A percentile compares a stretch with the other conserved stretches of the same genome.
phyloP scores from a whole-genome alignment of 2,329 filamentous ascomycete genomes.

The Colletotrichum sp. region DNA sequence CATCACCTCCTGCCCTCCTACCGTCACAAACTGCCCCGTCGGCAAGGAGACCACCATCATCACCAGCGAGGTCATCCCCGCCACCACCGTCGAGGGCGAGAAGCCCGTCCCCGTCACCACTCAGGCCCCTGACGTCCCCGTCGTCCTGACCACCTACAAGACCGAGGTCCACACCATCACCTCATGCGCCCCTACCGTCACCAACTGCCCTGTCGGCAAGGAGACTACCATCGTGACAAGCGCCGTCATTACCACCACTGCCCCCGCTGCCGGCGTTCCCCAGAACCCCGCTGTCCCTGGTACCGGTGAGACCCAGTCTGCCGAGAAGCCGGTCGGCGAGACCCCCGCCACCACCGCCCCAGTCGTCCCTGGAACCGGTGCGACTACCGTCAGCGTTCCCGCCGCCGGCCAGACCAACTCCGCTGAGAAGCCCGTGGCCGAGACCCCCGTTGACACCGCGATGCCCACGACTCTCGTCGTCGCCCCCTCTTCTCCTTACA shows the following conservation, averaged over 20 bases:
- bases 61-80: conserved; percentile 23
- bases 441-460: not conserved
- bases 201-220: conserved; percentile 26
- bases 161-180: conserved; percentile 33
- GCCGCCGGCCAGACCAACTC: not conserved
- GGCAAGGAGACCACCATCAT: not conserved
- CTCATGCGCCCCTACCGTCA: conserved; percentile 26
- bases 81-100: conserved; percentile 13
- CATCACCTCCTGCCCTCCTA: conserved; percentile 59
- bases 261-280: not conserved
- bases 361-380: not conserved
- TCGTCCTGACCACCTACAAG: conserved; percentile 20
- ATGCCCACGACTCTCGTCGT: conserved; percentile 8
- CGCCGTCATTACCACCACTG: conserved; percentile 35
- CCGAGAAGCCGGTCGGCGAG: too few species aligned
- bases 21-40: conserved; percentile 23
- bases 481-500: conserved; percentile 3
- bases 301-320: too few species aligned
- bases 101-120: conserved; percentile 43
- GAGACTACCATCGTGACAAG: conserved; percentile 33
- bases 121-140: conserved; percentile 29
- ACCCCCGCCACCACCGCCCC: not conserved
- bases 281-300: conserved; percentile 4
- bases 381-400: not conserved
- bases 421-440: not conserved